phyloP scores from a whole-genome alignment of 306 rosid species.

The Trifolium subterraneum region DNA sequence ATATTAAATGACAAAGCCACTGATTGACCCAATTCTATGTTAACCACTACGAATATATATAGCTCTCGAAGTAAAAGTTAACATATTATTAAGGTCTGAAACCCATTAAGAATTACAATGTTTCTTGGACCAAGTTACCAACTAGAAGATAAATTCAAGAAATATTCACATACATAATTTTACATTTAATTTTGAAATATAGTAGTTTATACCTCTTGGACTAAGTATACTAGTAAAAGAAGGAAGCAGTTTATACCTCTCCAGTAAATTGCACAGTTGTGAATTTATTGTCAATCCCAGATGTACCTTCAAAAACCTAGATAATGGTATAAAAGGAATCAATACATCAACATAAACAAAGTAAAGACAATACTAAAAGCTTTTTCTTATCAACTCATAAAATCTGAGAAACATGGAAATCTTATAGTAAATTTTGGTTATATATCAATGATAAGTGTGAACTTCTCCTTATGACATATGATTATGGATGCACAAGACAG shows the following conservation, averaged over 20 bases:
- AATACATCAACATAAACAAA: constrained; percentile 22
- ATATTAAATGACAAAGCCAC: constrained; percentile 18
- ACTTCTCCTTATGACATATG: constrained; percentile 9
- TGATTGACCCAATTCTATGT: constrained; percentile 21
- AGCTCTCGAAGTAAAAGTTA: constrained; percentile 19
- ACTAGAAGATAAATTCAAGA: constrained; percentile 16
- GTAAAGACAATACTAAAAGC: constrained; percentile 2
- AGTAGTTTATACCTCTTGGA: too few species aligned
- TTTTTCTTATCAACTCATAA: neutral
- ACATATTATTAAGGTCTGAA: constrained; percentile 13
- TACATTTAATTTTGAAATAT: neutral
- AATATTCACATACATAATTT: neutral
- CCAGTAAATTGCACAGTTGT: constrained; percentile 99
- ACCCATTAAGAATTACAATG: neutral
- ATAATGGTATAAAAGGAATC: constrained; percentile 3
- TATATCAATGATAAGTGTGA: constrained; percentile 6
- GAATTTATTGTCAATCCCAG: constrained; percentile 98
- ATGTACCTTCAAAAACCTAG: constrained; percentile 97
- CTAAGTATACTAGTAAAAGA: neutral
- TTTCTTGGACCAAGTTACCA: neutral
- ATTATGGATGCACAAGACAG: neutral
- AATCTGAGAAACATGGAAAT: constrained; percentile 10
- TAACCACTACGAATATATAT: neutral
- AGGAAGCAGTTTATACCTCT: constrained; percentile 63
- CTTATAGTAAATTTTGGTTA: neutral